A percentile compares a stretch with the other conserved stretches of the same genome.
Evolutionary conservation across 768 basidiomycete genomes (phyloP).

Genomic region (Naganishia randhawae): DNA sequence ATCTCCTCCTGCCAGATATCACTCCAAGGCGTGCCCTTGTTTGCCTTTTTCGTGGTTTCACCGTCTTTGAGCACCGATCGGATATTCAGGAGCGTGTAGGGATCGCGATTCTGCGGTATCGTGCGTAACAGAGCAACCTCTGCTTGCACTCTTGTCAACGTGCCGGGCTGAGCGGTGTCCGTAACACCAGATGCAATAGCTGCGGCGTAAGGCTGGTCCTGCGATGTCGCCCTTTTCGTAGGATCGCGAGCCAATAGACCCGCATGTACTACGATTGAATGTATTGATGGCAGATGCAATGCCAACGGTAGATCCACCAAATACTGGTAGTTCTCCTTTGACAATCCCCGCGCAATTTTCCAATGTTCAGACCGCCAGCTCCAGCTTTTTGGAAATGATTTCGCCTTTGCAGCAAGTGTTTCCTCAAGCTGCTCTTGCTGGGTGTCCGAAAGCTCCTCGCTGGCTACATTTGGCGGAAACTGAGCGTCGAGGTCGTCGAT

Average conservation of each 20-base stretch:
- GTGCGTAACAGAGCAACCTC: constrained; percentile 65
- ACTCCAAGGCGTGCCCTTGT: constrained; percentile 68
- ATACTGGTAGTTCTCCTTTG: constrained; percentile 65
- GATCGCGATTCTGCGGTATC: constrained; percentile 70
- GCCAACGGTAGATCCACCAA: constrained; percentile 68
- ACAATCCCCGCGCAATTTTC: constrained; percentile 65
- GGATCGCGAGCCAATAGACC: constrained; percentile 76
- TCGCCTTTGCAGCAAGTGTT: constrained; percentile 35
- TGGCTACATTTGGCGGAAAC: constrained; percentile 1
- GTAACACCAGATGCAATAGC: neutral
- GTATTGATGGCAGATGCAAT: constrained; percentile 67
- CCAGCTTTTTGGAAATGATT: constrained; percentile 58
- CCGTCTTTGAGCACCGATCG: constrained; percentile 57
- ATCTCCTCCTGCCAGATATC: constrained; percentile 60
- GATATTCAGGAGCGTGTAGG: constrained; percentile 74
- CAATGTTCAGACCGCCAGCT: constrained; percentile 73
- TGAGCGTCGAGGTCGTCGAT: constrained; percentile 37
- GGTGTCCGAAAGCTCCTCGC: neutral
- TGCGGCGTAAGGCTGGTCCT: constrained; percentile 26
- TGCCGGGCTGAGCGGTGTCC: constrained; percentile 28
- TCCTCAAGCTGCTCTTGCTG: constrained; percentile 10
- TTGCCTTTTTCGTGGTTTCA: constrained; percentile 52
- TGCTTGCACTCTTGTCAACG: constrained; percentile 58
- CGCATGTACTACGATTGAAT: constrained; percentile 75
- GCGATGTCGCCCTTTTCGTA: constrained; percentile 55